phyloP scores from a whole-genome alignment of 1,284 basidiomycete genomes.

The Moniliophthora roreri region DNA sequence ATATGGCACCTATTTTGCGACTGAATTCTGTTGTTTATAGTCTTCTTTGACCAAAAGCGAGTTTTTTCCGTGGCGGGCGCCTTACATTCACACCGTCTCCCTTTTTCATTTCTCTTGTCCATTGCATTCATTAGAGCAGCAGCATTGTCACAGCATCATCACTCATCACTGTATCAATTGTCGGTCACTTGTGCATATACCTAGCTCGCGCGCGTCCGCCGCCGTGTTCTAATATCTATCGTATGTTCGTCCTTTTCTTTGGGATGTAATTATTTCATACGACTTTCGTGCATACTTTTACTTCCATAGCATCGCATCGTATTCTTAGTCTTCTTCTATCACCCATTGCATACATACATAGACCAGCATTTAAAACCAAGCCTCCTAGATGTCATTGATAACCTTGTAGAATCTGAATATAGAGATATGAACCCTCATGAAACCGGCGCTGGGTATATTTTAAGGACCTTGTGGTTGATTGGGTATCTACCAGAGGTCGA shows the following conservation, averaged over 20 bases:
- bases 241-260: neutral
- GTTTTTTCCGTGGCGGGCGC: neutral
- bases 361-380: no score
- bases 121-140: neutral
- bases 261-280: neutral
- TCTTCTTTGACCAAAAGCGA: neutral
- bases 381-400: no score
- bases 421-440: no score
- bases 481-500: no score
- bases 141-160: neutral
- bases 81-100: no score
- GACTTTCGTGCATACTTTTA: neutral
- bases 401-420: no score
- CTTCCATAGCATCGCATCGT: no score
- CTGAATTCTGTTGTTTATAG: neutral
- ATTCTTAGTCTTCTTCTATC: no score
- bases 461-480: no score
- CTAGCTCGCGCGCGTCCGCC: neutral
- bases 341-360: no score
- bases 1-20: neutral
- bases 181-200: slow-evolving; percentile 2
- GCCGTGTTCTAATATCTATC: neutral
- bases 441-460: no score
- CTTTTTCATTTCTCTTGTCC: neutral
- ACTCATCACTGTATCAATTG: neutral